These are phyloP conservation scores for Termitomyces sp. DNA, from an alignment of 768 basidiomycete species.

Conservation along the genomic window DNA sequence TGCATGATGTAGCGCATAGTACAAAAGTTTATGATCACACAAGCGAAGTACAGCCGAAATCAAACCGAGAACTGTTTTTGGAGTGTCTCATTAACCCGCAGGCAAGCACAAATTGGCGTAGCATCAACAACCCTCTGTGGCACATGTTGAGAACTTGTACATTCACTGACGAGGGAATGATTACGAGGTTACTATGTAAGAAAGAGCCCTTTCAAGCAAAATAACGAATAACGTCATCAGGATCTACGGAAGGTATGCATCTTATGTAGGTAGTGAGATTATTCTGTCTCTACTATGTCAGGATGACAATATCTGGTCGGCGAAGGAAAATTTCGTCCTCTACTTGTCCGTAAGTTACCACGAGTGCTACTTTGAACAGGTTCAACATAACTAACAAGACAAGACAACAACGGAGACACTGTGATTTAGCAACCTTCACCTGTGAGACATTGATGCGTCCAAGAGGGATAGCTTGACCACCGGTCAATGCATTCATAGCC, in stretches of 20 bases:
- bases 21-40: neutral
- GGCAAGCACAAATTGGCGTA: neutral
- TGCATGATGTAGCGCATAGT: neutral
- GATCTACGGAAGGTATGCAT: neutral
- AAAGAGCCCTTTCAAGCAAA: neutral
- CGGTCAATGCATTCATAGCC: constrained; percentile 32
- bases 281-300: neutral
- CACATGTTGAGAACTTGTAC: neutral
- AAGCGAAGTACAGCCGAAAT: neutral
- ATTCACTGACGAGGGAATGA: too few species aligned
- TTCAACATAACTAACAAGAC: neutral
- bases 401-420: constrained; percentile 18
- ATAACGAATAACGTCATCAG: neutral
- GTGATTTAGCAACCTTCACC: constrained; percentile 14
- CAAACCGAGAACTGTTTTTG: neutral
- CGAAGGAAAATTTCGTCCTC: neutral
- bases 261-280: neutral
- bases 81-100: neutral
- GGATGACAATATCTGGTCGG: neutral
- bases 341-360: neutral
- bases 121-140: neutral
- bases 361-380: neutral
- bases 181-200: neutral
- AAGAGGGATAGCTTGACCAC: constrained; percentile 18
- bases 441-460: constrained; percentile 21